A percentile compares a stretch with the other conserved stretches of the same genome.
Evolutionary conservation across 1,284 basidiomycete genomes (phyloP).

Genomic region (Ganoderma boninense): DNA sequence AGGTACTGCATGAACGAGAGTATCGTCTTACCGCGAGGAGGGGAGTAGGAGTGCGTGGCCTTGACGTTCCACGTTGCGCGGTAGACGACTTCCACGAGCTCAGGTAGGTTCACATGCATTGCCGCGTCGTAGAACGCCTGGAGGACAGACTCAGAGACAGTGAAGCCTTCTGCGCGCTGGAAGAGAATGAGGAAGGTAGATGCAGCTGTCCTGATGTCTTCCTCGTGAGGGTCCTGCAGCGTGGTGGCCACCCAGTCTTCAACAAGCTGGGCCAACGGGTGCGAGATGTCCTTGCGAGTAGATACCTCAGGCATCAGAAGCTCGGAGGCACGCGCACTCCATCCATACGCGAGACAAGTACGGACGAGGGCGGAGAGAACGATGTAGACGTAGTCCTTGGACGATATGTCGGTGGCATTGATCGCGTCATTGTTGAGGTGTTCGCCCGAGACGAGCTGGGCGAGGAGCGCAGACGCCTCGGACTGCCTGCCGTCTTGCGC

Average conservation of each 20-base stretch:
- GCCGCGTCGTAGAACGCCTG: conserved; percentile 40
- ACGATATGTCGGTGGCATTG: conserved; percentile 39
- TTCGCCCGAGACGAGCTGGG: conserved; percentile 43
- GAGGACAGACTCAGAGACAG: conserved; percentile 32
- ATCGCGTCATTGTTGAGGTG: conserved; percentile 51
- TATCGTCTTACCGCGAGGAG: conserved; percentile 54
- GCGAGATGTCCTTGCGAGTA: conserved; percentile 13
- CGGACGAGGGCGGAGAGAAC: conserved; percentile 54
- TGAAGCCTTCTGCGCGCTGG: conserved; percentile 17
- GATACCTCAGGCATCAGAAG: conserved; percentile 40
- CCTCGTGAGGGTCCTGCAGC: conserved; percentile 27
- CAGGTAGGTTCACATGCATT: conserved; percentile 17
- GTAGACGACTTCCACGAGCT: conserved; percentile 37
- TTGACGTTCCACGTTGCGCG: conserved; percentile 43
- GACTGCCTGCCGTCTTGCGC: conserved; percentile 22
- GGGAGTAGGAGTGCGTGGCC: conserved; percentile 49
- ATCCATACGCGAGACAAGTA: conserved; percentile 59
- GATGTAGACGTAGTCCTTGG: conserved; percentile 51
- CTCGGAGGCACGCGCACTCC: conserved; percentile 49
- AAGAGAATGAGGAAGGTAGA: conserved; percentile 27
- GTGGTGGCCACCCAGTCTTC: conserved; percentile 29
- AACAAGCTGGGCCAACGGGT: conserved; percentile 22
- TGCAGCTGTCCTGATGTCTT: conserved; percentile 27
- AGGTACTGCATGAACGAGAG: conserved; percentile 62
- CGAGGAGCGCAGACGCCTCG: conserved; percentile 35